These are phyloP conservation scores for Limnanthes douglasii DNA, from an alignment of 345 rosid genomes.

Conservation along the genomic window DNA sequence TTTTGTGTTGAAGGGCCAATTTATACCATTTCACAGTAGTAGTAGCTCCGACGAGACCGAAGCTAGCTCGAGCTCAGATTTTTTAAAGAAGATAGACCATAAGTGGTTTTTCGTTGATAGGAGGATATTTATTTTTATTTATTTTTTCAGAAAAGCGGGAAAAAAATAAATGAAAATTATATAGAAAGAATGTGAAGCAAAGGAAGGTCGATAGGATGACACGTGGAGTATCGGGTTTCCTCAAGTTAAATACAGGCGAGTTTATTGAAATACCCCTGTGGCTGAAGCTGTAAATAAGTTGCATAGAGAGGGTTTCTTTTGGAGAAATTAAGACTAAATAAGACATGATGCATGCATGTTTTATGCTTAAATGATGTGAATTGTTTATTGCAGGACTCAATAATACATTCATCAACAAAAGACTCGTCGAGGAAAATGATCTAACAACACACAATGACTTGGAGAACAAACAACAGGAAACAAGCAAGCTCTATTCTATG, in stretches of 20 bases:
- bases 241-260: too few relatives aligned
- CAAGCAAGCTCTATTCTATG: too few relatives aligned
- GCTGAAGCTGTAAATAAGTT: too few relatives aligned
- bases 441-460: too few relatives aligned
- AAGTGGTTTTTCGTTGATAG: slow-evolving; percentile 1
- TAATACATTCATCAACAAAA: too few relatives aligned
- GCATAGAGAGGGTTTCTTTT: not conserved
- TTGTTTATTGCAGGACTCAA: too few relatives aligned
- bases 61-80: slow-evolving; percentile 7
- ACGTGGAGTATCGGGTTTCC: slow-evolving; percentile 60
- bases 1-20: too few relatives aligned
- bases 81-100: slow-evolving; percentile 19
- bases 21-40: slow-evolving; percentile 17
- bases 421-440: too few relatives aligned
- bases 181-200: slow-evolving; percentile 15
- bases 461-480: not conserved
- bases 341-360: too few relatives aligned
- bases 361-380: too few relatives aligned
- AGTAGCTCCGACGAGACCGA: slow-evolving; percentile 10
- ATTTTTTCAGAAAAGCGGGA: slow-evolving; percentile 30
- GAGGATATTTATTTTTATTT: not conserved
- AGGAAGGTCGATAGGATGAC: slow-evolving; percentile 38
- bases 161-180: slow-evolving; percentile 26
- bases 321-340: too few relatives aligned
- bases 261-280: slow-evolving; percentile 11